phyloP scores from a whole-genome alignment of 345 rosid species.

The Ailanthus altissimus region DNA sequence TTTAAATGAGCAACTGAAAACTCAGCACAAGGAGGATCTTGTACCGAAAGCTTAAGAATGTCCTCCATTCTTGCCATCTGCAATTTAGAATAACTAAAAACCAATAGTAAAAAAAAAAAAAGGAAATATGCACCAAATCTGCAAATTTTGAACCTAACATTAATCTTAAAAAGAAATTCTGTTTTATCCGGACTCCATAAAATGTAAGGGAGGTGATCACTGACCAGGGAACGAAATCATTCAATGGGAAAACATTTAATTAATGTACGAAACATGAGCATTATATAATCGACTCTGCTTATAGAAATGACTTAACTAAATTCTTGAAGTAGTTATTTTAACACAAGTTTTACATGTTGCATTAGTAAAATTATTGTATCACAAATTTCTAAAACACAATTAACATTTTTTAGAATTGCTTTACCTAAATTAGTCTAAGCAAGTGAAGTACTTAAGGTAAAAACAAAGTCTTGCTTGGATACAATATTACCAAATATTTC shows the following conservation, averaged over 20 bases:
- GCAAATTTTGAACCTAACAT: neutral
- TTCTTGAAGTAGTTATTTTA: neutral
- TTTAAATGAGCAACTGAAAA: slow-evolving; percentile 48
- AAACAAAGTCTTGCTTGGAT: neutral
- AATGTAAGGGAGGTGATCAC: neutral
- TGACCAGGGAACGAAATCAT: neutral
- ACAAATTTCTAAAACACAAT: neutral
- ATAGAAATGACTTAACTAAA: neutral
- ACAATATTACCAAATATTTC: neutral
- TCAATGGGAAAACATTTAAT: neutral
- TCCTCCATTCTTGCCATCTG: slow-evolving; percentile 64
- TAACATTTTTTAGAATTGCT: neutral
- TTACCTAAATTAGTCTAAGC: neutral
- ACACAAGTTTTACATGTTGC: neutral
- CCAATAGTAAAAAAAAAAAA: neutral
- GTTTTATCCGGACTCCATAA: neutral
- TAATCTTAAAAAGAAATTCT: neutral
- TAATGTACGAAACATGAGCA: neutral
- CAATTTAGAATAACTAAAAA: neutral
- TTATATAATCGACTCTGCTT: neutral
- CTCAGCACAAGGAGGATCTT: slow-evolving; percentile 54
- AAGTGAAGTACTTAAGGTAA: neutral
- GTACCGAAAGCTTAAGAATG: slow-evolving; percentile 53
- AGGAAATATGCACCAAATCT: neutral
- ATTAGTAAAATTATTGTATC: neutral